A percentile compares a stretch with the other conserved stretches of the same genome.
Conservation (phyloP, 2,329 filamentous ascomycete species). For the Cyphellophora europaea region DNA sequence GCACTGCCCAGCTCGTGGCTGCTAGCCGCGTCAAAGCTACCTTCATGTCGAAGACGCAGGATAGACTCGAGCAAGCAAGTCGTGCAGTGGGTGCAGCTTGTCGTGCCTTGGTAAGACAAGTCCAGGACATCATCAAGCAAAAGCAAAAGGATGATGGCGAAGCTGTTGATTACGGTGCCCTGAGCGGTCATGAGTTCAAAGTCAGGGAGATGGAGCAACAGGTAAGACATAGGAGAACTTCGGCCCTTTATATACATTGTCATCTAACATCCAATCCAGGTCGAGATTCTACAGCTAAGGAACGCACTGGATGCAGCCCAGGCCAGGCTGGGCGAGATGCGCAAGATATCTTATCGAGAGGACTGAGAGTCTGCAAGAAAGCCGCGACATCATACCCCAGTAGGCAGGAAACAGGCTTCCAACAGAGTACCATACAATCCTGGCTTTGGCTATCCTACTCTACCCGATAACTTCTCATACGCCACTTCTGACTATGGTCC, state of each 20-base stretch:
- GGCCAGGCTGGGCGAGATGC: constrained; percentile 86
- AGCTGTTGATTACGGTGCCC: constrained; percentile 73
- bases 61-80: constrained; percentile 78
- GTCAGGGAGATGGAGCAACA: constrained; percentile 99
- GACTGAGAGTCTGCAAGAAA: too few relatives aligned
- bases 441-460: too few relatives aligned
- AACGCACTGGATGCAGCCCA: constrained; percentile 73
- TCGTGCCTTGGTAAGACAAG: constrained; percentile 77
- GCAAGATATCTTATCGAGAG: constrained; percentile 90
- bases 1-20: constrained; percentile 91
- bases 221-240: too few relatives aligned
- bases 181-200: constrained; percentile 95
- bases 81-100: constrained; percentile 90
- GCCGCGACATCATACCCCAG: too few relatives aligned
- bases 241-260: too few relatives aligned
- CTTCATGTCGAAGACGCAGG: constrained; percentile 96
- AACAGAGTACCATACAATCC: too few relatives aligned
- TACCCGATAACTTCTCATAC: too few relatives aligned
- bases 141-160: constrained; percentile 70
- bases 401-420: too few relatives aligned
- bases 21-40: constrained; percentile 93
- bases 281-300: constrained; percentile 93
- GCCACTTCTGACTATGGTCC: too few relatives aligned
- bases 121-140: constrained; percentile 88
- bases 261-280: too few relatives aligned